Evolutionary conservation across 2,329 filamentous ascomycete genomes (phyloP), one percentile per base, ranked within the genome.

Genomic region (Elsinoe australis): DNA sequence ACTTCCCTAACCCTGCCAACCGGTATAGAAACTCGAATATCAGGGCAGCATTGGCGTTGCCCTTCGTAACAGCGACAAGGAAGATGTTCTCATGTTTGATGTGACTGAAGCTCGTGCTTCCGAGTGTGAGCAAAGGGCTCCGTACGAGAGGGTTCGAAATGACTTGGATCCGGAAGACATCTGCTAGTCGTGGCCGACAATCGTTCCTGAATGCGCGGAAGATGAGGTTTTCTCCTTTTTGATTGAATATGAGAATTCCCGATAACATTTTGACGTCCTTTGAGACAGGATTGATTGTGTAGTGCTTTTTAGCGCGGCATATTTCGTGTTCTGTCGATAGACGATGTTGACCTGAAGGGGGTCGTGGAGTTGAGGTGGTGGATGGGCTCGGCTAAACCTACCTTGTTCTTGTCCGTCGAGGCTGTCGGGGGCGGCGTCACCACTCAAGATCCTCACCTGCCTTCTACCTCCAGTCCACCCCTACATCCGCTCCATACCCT

Each of bases 21-120:
- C 89, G 81, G 72, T 96, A 96, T 53, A 98, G 74, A 64, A 98
- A 98, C 71, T 98, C 92, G 63, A 98, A 98, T 18, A 98, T 87
- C 49, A 98, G 78, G 33, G 94, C 94, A 9, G 89, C 89, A 78
- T 98, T 98, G 71, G 89, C 92, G 70, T 98, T 98, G 72, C 89
- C 95, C 74, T 96, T 98, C 51, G 89, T 96, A 59, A 98, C 86
- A 14, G 90, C 92, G 49, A 96, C 90, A 58, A 98, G 70, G 68
- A 96, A 98, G 64, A 98, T 95, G 67, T 98, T 98, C 66, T 98
- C 92, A 71, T 95, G 90, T 68, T 95, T 95, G 70, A 98, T 90
- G 81, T 98, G 92, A 74, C 88, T 95, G 69, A 98, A 98, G 38
- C 94, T 98, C 49, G 92, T 98, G 66, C 87, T 95, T 55, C 94